Evolutionary conservation across 495 filamentous ascomycete species (phyloP).

Genomic region (Chaetomidium leptoderma): DNA sequence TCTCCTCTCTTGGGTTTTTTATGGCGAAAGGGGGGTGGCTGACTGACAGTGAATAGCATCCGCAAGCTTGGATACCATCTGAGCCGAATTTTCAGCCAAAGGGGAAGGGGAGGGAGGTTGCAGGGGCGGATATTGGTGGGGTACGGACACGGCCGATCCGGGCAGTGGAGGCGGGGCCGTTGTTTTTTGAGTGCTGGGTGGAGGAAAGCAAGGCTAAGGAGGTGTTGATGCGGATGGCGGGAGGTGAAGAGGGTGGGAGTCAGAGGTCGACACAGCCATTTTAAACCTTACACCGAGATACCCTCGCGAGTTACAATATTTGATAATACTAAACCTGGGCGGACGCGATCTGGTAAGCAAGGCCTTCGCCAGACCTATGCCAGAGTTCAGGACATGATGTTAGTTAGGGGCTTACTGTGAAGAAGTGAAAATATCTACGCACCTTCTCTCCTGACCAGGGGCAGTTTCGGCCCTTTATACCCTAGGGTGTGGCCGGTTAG

Average conservation of each 20-base stretch:
- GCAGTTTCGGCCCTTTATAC: too few species aligned
- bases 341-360: too few species aligned
- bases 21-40: not conserved
- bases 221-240: conserved; percentile 8
- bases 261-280: not conserved
- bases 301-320: too few species aligned
- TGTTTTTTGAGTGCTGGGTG: conserved; percentile 66
- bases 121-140: conserved; percentile 43
- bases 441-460: too few species aligned
- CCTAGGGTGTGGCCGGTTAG: too few species aligned
- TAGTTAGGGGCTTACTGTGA: too few species aligned
- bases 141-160: conserved; percentile 52
- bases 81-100: conserved; percentile 46
- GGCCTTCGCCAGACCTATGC: too few species aligned
- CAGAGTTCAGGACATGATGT: too few species aligned
- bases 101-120: conserved; percentile 30
- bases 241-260: not conserved
- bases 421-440: too few species aligned
- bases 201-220: conserved; percentile 50
- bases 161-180: conserved; percentile 57
- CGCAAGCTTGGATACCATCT: conserved; percentile 64
- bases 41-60: conserved; percentile 41
- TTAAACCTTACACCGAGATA: too few species aligned
- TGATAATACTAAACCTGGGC: too few species aligned
- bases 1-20: not conserved